Conservation (phyloP, 768 basidiomycete species). For the Galerina marginata region DNA sequence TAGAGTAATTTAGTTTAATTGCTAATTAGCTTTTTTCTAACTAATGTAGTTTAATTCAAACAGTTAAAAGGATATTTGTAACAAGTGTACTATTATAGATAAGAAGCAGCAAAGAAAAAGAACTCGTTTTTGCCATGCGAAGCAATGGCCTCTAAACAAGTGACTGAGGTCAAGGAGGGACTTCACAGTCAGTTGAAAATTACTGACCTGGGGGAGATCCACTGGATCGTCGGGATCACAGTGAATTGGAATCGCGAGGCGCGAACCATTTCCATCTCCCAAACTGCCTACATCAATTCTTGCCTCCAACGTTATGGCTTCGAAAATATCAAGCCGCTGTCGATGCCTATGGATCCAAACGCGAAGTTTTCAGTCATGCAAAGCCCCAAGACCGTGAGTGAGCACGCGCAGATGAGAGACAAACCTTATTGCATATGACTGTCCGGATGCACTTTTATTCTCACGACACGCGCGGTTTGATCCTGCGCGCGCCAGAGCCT, state of each 20-base stretch:
- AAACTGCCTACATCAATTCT: constrained; percentile 36
- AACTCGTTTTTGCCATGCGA: no score
- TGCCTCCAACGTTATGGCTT: constrained; percentile 24
- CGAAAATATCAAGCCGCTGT: constrained; percentile 22
- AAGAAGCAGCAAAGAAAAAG: no score
- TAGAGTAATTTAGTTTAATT: no score
- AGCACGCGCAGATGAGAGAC: no score
- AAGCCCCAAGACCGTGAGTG: constrained; percentile 8
- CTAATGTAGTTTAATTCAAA: no score
- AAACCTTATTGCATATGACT: constrained; percentile 19
- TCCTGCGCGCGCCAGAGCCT: no score
- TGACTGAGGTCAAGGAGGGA: constrained; percentile 14
- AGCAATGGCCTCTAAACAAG: no score
- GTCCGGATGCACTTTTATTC: no score
- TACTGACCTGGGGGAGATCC: constrained; percentile 23
- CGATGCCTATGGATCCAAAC: constrained; percentile 20
- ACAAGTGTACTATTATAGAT: no score
- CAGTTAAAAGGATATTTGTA: no score
- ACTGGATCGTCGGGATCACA: constrained; percentile 36
- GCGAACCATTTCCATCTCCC: constrained; percentile 33
- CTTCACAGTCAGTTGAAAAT: constrained; percentile 16
- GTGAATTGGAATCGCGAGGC: constrained; percentile 27
- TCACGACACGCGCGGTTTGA: no score
- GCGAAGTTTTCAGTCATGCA: constrained; percentile 20
- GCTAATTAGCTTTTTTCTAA: no score